Evolutionary conservation across 2,329 filamentous ascomycete genomes (phyloP).

Genomic region (Cercospora sp.): DNA sequence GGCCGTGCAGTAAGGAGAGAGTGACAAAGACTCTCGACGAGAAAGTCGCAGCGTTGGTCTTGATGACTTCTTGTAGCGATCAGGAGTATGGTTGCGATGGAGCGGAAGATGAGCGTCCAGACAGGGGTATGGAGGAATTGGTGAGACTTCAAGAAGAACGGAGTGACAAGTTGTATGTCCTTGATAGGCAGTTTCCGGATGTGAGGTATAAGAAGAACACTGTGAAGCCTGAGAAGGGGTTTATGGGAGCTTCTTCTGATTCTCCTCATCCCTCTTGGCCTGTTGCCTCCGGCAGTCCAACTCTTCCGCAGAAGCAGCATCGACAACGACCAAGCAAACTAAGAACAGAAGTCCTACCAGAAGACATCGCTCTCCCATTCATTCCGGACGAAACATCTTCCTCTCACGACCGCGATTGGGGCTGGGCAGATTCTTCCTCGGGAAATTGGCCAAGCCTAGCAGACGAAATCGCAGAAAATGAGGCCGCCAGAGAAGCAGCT

Average conservation of each 20-base stretch:
- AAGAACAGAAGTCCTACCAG: slow-evolving; percentile 26
- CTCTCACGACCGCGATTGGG: slow-evolving; percentile 11
- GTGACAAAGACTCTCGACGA: background rate
- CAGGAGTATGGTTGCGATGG: background rate
- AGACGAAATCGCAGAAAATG: slow-evolving; percentile 23
- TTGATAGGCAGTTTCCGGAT: slow-evolving; percentile 19
- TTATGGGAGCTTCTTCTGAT: background rate
- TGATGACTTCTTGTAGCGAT: background rate
- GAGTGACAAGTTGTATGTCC: slow-evolving; percentile 3
- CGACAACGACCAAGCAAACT: no score
- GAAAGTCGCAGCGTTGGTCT: background rate
- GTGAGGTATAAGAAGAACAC: slow-evolving; percentile 15
- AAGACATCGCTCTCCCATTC: slow-evolving; percentile 24
- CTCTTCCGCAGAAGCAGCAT: no score
- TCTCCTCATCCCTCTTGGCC: no score
- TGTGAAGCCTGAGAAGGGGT: slow-evolving; percentile 20
- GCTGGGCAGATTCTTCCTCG: slow-evolving; percentile 11
- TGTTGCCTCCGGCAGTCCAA: no score
- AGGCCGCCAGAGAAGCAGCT: slow-evolving; percentile 17
- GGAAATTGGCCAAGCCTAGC: slow-evolving; percentile 14
- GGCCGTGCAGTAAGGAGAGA: slow-evolving; percentile 15
- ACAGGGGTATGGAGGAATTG: no score
- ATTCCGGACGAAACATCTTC: background rate
- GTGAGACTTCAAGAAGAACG: slow-evolving; percentile 11
- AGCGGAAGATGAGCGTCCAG: no score